Percentiles rank a stretch among this genome's conserved stretches.
Conservation (phyloP, 805 yeast genomes). For the Candida michaelii region DNA sequence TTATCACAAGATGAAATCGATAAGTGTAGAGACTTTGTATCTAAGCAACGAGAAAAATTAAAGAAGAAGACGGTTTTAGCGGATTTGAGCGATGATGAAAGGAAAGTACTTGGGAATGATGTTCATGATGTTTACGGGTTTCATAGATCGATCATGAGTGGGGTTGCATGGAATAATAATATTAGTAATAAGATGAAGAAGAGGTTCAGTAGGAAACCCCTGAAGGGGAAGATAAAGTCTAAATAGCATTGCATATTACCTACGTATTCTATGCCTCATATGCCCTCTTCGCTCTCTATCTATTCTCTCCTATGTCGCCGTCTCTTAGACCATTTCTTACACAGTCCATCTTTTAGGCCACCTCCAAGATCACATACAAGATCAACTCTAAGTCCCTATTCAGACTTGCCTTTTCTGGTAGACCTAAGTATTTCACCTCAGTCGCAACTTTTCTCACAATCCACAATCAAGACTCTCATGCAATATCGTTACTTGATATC, state of each 20-base stretch:
- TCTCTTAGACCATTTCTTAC: too few relatives aligned
- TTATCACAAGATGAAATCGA: constrained; percentile 80
- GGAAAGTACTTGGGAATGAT: constrained; percentile 32
- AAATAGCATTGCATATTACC: too few relatives aligned
- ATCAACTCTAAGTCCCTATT: too few relatives aligned
- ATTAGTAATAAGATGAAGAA: constrained; percentile 55
- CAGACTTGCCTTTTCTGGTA: too few relatives aligned
- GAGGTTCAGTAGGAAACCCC: constrained; percentile 21
- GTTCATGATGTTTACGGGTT: constrained; percentile 47
- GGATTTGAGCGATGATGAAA: constrained; percentile 40
- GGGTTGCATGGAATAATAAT: constrained; percentile 64
- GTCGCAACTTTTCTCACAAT: too few relatives aligned
- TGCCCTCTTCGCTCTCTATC: too few relatives aligned
- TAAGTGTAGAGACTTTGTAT: constrained; percentile 75
- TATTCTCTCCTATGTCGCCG: too few relatives aligned
- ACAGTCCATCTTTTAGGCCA: too few relatives aligned
- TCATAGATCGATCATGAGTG: constrained; percentile 46
- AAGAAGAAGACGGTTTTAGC: constrained; percentile 29
- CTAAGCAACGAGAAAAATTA: constrained; percentile 52
- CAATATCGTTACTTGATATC: constrained; percentile 50
- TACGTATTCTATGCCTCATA: too few relatives aligned
- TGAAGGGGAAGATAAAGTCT: neutral
- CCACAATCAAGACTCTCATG: too few relatives aligned
- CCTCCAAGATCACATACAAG: too few relatives aligned
- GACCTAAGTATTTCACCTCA: too few relatives aligned